phyloP scores from a whole-genome alignment of 2,329 filamentous ascomycete genomes.

The Plenodomus tracheiphilus region DNA sequence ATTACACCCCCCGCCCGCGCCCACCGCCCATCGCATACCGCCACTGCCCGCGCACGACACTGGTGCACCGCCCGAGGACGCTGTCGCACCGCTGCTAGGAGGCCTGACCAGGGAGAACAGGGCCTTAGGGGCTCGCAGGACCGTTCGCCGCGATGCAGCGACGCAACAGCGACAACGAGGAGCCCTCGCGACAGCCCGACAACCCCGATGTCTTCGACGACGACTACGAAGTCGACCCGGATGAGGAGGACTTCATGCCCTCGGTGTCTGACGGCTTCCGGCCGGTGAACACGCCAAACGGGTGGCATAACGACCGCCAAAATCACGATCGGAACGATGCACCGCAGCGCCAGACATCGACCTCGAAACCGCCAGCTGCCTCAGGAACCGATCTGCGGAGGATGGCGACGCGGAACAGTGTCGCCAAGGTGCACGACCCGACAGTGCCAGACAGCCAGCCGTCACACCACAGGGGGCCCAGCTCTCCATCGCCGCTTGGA shows the following conservation, averaged over 20 bases:
- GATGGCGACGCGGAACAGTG: constrained; percentile 44
- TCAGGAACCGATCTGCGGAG: constrained; percentile 28
- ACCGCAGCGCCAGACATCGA: constrained; percentile 28
- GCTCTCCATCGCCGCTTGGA: constrained; percentile 30
- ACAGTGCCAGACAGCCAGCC: constrained; percentile 27
- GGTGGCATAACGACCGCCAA: constrained; percentile 22
- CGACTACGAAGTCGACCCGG: constrained; percentile 48
- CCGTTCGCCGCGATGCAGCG: constrained; percentile 43
- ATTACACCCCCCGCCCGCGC: constrained; percentile 21
- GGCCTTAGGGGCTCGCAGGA: constrained; percentile 36
- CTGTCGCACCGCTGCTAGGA: constrained; percentile 21
- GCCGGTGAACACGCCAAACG: constrained; percentile 36
- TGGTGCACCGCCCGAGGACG: constrained; percentile 9
- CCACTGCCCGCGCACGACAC: constrained; percentile 15
- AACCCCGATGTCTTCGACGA: constrained; percentile 54
- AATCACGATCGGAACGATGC: constrained; percentile 28
- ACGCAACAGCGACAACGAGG: constrained; percentile 39
- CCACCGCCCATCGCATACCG: constrained; percentile 10
- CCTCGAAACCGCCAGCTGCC: constrained; percentile 19
- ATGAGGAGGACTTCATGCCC: constrained; percentile 48
- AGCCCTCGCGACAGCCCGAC: constrained; percentile 30
- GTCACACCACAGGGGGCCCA: constrained; percentile 25
- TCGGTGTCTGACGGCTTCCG: constrained; percentile 52
- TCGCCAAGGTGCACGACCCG: constrained; percentile 35
- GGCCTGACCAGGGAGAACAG: constrained; percentile 27